These are phyloP conservation scores for Cnidoscolus chayamansa DNA, from an alignment of 441 rosid species.

Conservation along the genomic window DNA sequence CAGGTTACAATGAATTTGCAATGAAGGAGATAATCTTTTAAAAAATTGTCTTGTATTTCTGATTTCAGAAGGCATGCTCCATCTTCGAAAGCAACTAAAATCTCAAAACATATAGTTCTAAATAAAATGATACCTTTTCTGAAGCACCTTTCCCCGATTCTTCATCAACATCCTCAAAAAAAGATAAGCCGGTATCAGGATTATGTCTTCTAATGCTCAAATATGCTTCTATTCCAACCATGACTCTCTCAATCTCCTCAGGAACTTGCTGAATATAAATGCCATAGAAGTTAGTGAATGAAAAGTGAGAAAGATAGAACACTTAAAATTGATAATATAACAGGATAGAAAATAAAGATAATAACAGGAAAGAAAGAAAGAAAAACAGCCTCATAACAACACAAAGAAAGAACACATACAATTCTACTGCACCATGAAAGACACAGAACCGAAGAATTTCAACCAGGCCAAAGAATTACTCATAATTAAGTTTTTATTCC, in stretches of 20 bases:
- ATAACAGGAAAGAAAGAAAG: not conserved
- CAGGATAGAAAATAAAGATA: not conserved
- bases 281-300: not conserved
- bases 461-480: not conserved
- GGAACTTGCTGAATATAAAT: constrained; percentile 80
- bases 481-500: not conserved
- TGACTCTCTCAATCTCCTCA: constrained; percentile 90
- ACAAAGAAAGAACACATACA: not conserved
- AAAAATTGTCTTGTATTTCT: not conserved
- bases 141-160: constrained; percentile 44
- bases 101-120: not conserved
- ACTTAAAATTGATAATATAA: not conserved
- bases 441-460: not conserved
- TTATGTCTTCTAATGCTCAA: constrained; percentile 84
- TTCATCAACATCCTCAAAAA: constrained; percentile 51
- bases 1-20: not conserved
- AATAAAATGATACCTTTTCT: constrained; percentile 54
- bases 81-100: constrained; percentile 4
- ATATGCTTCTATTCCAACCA: constrained; percentile 93
- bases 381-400: not conserved
- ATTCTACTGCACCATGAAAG: not conserved
- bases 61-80: not conserved
- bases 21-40: not conserved
- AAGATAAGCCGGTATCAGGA: constrained; percentile 62
- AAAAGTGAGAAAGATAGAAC: not conserved